phyloP scores from a whole-genome alignment of 768 basidiomycete genomes.

The Cantharellus cinnabarinus region DNA sequence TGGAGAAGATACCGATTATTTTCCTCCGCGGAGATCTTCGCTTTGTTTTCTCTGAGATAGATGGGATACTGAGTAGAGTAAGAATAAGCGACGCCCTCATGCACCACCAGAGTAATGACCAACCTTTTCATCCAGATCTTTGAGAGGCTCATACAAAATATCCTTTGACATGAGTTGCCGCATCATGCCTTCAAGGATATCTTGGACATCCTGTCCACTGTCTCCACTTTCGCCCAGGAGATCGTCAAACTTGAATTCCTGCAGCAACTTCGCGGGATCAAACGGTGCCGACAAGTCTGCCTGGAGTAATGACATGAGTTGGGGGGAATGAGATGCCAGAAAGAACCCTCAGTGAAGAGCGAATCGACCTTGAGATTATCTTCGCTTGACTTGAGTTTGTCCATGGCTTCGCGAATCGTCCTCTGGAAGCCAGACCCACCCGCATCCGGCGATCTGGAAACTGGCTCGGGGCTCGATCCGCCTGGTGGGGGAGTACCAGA shows the following conservation, averaged over 20 bases:
- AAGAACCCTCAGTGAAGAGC: background rate
- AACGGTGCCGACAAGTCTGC: slow-evolving; percentile 16
- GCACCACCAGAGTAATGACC: slow-evolving; percentile 8
- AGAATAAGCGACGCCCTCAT: background rate
- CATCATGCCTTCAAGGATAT: slow-evolving; percentile 66
- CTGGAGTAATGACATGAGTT: background rate
- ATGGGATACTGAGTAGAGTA: slow-evolving; percentile 41
- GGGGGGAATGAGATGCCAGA: background rate
- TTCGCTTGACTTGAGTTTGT: slow-evolving; percentile 52
- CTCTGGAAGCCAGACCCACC: slow-evolving; percentile 37
- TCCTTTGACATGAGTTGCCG: slow-evolving; percentile 61
- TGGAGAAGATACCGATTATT: slow-evolving; percentile 45
- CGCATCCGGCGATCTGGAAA: slow-evolving; percentile 1
- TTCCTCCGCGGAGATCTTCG: slow-evolving; percentile 36
- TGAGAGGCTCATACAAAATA: slow-evolving; percentile 68
- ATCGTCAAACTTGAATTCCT: slow-evolving; percentile 20
- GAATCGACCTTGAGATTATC: slow-evolving; percentile 27
- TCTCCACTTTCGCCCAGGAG: slow-evolving; percentile 17
- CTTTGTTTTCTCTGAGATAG: slow-evolving; percentile 40
- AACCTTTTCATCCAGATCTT: slow-evolving; percentile 56
- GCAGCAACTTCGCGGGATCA: slow-evolving; percentile 29
- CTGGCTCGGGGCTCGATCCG: background rate
- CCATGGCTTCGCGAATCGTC: slow-evolving; percentile 50
- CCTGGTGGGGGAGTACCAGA: slow-evolving; percentile 6
- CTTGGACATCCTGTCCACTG: slow-evolving; percentile 31